phyloP scores from a whole-genome alignment of 2,329 filamentous ascomycete genomes.

The Sclerotinia subarctica region DNA sequence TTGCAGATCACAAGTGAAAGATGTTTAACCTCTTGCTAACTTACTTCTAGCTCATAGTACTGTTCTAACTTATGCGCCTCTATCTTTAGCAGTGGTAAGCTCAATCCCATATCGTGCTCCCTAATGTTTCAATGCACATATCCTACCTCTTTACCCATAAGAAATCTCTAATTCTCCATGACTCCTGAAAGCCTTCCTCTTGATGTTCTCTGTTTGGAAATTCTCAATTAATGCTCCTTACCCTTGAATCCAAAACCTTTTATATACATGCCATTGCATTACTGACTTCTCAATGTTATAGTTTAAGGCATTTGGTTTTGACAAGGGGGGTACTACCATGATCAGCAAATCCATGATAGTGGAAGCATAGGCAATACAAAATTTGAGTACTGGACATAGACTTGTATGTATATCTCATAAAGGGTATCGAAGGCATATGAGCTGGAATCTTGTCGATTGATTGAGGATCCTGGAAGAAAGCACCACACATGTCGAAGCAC shows the following conservation, averaged over 20 bases:
- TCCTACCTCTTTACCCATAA: neutral
- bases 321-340: constrained; percentile 32
- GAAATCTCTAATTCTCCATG: neutral
- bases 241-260: neutral
- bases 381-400: neutral
- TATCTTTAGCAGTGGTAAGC: constrained; percentile 55
- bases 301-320: constrained; percentile 57
- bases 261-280: neutral
- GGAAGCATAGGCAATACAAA: neutral
- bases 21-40: constrained; percentile 19
- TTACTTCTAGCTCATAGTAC: constrained; percentile 60
- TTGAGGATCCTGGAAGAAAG: neutral
- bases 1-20: constrained; percentile 18
- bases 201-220: neutral
- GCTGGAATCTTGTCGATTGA: too few species aligned
- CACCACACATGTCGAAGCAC: neutral
- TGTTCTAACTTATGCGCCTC: constrained; percentile 62
- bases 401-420: neutral
- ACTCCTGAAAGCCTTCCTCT: neutral
- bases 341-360: neutral
- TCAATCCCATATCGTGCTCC: neutral
- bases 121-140: too few species aligned
- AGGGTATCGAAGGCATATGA: neutral
- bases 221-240: neutral
- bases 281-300: neutral